These are phyloP conservation scores for Phyllosticta ampelicida DNA, from an alignment of 2,329 filamentous ascomycete genomes.

Conservation along the genomic window DNA sequence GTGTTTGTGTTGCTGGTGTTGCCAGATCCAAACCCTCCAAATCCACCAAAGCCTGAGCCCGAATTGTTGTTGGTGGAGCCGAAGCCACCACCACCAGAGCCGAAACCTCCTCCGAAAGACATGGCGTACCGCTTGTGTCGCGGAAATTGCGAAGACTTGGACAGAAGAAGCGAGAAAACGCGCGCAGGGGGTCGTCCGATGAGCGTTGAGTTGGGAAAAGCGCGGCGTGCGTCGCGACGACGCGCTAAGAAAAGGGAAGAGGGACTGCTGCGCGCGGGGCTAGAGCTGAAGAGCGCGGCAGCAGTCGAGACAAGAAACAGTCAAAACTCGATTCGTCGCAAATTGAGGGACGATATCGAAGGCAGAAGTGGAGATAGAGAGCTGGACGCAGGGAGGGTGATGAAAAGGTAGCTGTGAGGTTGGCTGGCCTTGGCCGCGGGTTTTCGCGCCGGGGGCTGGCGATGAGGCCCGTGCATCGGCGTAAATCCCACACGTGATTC, in stretches of 20 bases:
- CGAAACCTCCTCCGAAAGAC: slow-evolving; percentile 16
- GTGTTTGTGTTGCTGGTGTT: slow-evolving; percentile 14
- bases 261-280: slow-evolving; percentile 6
- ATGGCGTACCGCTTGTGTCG: slow-evolving; percentile 9
- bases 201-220: background rate
- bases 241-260: slow-evolving; percentile 21
- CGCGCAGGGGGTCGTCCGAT: background rate
- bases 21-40: slow-evolving; percentile 4
- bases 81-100: slow-evolving; percentile 34
- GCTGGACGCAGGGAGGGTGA: slow-evolving; percentile 12
- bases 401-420: slow-evolving; percentile 16
- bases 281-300: background rate
- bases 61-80: slow-evolving; percentile 28
- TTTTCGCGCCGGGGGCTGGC: slow-evolving; percentile 4
- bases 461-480: background rate
- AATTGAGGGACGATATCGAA: slow-evolving; percentile 19
- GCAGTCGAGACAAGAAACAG: slow-evolving; percentile 14
- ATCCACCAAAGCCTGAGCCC: slow-evolving; percentile 9
- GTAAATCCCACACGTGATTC: background rate
- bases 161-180: slow-evolving; percentile 17
- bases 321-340: slow-evolving; percentile 16
- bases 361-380: slow-evolving; percentile 15
- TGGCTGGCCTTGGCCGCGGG: slow-evolving; percentile 8
- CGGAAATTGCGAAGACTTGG: background rate
- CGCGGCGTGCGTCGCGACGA: slow-evolving; percentile 16